phyloP scores from a whole-genome alignment of 352 stramenopile species.

The Phytophthora nicotianae region DNA sequence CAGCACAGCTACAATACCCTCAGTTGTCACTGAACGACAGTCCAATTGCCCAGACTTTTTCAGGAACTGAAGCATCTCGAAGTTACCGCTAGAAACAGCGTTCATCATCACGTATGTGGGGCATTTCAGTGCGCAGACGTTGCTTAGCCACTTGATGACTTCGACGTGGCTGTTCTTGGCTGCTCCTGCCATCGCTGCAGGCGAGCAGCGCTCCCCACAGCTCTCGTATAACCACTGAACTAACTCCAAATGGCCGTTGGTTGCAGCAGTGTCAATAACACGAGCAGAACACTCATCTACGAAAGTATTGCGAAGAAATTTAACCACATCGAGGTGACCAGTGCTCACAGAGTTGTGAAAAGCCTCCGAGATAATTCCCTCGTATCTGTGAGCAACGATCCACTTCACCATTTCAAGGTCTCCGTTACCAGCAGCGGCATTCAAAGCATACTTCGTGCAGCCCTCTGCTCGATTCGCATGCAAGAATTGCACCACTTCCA shows the following conservation, averaged over 20 bases:
- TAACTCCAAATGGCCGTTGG: constrained; percentile 12
- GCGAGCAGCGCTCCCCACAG: constrained; percentile 2
- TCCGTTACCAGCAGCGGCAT: constrained; percentile 10
- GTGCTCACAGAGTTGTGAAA: constrained; percentile 6
- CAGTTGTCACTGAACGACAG: constrained; percentile 3
- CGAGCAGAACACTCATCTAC: constrained; percentile 1
- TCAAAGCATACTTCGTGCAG: constrained; percentile 19
- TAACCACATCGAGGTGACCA: constrained; percentile 11
- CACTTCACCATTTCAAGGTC: constrained; percentile 17
- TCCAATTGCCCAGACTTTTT: neutral
- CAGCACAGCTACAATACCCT: constrained; percentile 3
- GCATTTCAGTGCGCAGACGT: neutral
- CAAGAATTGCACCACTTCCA: constrained; percentile 20
- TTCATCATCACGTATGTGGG: constrained; percentile 5
- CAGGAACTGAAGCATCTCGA: constrained; percentile 23
- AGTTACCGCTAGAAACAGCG: constrained; percentile 12
- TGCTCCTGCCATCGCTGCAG: constrained; percentile 3
- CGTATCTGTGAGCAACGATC: constrained; percentile 7
- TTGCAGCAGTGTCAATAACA: constrained; percentile 8
- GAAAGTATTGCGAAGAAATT: constrained; percentile 7
- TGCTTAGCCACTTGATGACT: constrained; percentile 11
- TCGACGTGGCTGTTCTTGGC: constrained; percentile 17
- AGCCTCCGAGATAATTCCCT: constrained; percentile 13
- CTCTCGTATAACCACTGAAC: constrained; percentile 13
- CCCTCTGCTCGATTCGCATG: constrained; percentile 16